Base-by-base conservation (phyloP, 129 eudicot genomes). In the Escallonia herrerae region DNA sequence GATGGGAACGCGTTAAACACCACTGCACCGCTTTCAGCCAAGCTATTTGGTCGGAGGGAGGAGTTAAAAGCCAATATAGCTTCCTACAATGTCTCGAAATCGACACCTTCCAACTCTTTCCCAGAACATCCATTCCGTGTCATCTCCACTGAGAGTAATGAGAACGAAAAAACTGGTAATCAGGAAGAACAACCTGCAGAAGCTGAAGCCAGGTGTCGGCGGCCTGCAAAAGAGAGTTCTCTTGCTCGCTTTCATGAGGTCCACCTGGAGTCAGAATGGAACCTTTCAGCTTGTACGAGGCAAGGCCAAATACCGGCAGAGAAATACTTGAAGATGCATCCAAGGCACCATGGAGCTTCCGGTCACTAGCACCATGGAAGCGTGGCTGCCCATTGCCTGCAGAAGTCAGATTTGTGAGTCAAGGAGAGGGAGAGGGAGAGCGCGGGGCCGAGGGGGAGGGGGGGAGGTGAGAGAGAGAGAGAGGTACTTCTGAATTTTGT, bases 241-340 rank as follows among this genome's bases (percentile, higher is more conserved):
- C 87, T 55, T 75, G 83, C 47, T 72, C 68, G 9, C 74, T 55
- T 68, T 84, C 93, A 15, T 75, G 60, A 2, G 74, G 77, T 48
- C 77, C 80, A 66, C 49, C 2, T 1, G 85, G 80, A 74, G 70
- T 71, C 77, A 82, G 57, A 5, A 78, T 43, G 4, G 91, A 79
- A 8, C 80, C 84, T 61, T 76, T 76, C 58, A 81, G 67, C 71
- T 87, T 90, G 82, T 84, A 84, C 4, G 87, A 76, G 46, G 85
- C 89, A 45, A 90, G 82, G 49, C 83, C 95, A 76, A 90, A 77
- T 49, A 71, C 76, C 62, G 97, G 97, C 56, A 90, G 48, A 41
- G 87, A 62, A 54, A 90, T 15, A 52, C 47, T 81, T 40, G 81
- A 51, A 75, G 72, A 42, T 44, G 44, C 65, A 65, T 40, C 63